These are phyloP conservation scores for Pochonia chlamydosporia DNA, from an alignment of 2,329 filamentous ascomycete species.

Conservation along the genomic window DNA sequence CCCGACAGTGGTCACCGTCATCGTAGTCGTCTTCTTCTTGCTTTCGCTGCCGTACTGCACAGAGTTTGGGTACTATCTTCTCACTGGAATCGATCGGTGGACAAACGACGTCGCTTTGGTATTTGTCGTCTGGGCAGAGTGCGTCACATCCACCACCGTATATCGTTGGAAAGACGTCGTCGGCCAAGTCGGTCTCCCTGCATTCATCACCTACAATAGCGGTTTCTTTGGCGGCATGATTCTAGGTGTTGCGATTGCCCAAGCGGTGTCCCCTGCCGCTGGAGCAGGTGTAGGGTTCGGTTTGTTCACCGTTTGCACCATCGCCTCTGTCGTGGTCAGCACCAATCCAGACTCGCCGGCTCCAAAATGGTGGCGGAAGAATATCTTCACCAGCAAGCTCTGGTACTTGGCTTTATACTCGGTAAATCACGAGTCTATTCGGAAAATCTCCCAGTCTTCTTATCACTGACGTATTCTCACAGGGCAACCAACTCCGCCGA, in stretches of 20 bases:
- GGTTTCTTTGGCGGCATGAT: constrained; percentile 49
- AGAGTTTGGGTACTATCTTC: constrained; percentile 49
- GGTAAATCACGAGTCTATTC: constrained; percentile 28
- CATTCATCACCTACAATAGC: constrained; percentile 40
- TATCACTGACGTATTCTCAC: background rate
- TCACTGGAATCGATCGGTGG: constrained; percentile 50
- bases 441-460: background rate
- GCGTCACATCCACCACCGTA: constrained; percentile 45
- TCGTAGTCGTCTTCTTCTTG: constrained; percentile 45
- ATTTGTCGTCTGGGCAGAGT: constrained; percentile 48
- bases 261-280: constrained; percentile 35
- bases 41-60: constrained; percentile 52
- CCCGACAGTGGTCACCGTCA: constrained; percentile 40
- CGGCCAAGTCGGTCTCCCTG: constrained; percentile 34
- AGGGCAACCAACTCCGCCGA: constrained; percentile 50
- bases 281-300: constrained; percentile 48
- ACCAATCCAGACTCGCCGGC: constrained; percentile 35
- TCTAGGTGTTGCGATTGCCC: constrained; percentile 43
- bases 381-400: constrained; percentile 31
- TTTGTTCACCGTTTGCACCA: constrained; percentile 37
- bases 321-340: constrained; percentile 33
- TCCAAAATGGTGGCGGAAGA: constrained; percentile 35
- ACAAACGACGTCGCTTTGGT: constrained; percentile 49
- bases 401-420: constrained; percentile 54
- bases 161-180: constrained; percentile 46